phyloP scores from a whole-genome alignment of 768 basidiomycete genomes.

The Hemileccinum impolitum region DNA sequence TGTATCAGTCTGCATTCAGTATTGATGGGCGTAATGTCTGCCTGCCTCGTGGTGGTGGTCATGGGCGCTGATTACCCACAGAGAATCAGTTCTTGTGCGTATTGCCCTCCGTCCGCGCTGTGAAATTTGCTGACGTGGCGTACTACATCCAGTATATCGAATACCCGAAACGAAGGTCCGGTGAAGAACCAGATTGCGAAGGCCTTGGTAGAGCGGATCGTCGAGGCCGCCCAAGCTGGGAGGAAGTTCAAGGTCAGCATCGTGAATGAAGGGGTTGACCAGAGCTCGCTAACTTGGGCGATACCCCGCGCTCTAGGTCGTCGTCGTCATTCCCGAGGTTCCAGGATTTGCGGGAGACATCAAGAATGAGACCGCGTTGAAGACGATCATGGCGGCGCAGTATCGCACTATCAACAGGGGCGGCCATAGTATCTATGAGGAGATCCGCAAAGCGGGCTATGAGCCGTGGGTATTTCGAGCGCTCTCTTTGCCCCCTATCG shows the following conservation, averaged over 20 bases:
- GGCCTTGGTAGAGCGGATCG: slow-evolving; percentile 80
- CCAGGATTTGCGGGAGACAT: slow-evolving; percentile 89
- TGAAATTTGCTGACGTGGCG: slow-evolving; percentile 4
- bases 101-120: neutral
- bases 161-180: slow-evolving; percentile 56
- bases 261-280: neutral
- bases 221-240: slow-evolving; percentile 69
- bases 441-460: slow-evolving; percentile 69
- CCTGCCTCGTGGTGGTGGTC: slow-evolving; percentile 9
- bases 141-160: slow-evolving; percentile 60
- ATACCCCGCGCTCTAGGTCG: slow-evolving; percentile 47
- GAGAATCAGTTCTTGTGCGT: slow-evolving; percentile 89
- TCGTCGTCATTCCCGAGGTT: slow-evolving; percentile 86
- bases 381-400: slow-evolving; percentile 86
- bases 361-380: slow-evolving; percentile 57
- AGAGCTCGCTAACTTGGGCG: neutral
- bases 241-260: slow-evolving; percentile 69
- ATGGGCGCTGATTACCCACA: slow-evolving; percentile 13
- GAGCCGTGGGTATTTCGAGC: slow-evolving; percentile 57
- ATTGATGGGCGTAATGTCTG: slow-evolving; percentile 10
- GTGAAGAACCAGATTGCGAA: slow-evolving; percentile 82
- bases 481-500: neutral
- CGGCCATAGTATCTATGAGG: slow-evolving; percentile 81
- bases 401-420: slow-evolving; percentile 90
- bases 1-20: neutral